Evolutionary conservation across 352 stramenopile genomes (phyloP).

Genomic region (Phytophthora kernoviae): DNA sequence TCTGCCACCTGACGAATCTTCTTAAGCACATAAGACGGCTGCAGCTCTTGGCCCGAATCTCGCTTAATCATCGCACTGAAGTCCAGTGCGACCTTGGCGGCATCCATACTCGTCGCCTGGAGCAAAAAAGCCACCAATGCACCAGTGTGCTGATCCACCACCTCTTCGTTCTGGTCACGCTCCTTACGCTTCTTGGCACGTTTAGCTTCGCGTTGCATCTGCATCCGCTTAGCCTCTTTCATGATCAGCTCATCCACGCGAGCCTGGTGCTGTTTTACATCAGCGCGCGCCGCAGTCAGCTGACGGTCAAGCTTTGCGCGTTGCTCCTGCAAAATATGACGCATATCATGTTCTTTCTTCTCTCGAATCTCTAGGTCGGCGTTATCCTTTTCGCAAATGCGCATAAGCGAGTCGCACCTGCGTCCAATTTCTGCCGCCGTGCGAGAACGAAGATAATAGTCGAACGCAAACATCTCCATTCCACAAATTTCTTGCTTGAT

Average conservation of each 20-base stretch:
- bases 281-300: slow-evolving; percentile 61
- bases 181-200: slow-evolving; percentile 83
- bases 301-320: slow-evolving; percentile 73
- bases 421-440: slow-evolving; percentile 95
- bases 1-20: slow-evolving; percentile 72
- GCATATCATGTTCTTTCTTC: slow-evolving; percentile 75
- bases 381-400: slow-evolving; percentile 95
- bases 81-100: slow-evolving; percentile 69
- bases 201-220: slow-evolving; percentile 80
- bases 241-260: slow-evolving; percentile 89
- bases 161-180: slow-evolving; percentile 66
- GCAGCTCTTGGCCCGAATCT: slow-evolving; percentile 43
- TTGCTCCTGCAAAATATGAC: slow-evolving; percentile 63
- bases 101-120: slow-evolving; percentile 57
- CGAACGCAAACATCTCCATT: slow-evolving; percentile 95
- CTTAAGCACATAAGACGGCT: slow-evolving; percentile 73
- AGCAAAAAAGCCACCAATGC: slow-evolving; percentile 70
- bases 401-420: slow-evolving; percentile 95
- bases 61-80: slow-evolving; percentile 63
- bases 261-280: slow-evolving; percentile 77
- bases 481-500: slow-evolving; percentile 97
- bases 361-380: slow-evolving; percentile 80
- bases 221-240: slow-evolving; percentile 89
- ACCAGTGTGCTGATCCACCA: slow-evolving; percentile 58
- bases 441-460: slow-evolving; percentile 98